These are phyloP conservation scores for Bryum argenteum DNA, from an alignment of 225 moss, liverwort and hornwort genomes.

Conservation along the genomic window DNA sequence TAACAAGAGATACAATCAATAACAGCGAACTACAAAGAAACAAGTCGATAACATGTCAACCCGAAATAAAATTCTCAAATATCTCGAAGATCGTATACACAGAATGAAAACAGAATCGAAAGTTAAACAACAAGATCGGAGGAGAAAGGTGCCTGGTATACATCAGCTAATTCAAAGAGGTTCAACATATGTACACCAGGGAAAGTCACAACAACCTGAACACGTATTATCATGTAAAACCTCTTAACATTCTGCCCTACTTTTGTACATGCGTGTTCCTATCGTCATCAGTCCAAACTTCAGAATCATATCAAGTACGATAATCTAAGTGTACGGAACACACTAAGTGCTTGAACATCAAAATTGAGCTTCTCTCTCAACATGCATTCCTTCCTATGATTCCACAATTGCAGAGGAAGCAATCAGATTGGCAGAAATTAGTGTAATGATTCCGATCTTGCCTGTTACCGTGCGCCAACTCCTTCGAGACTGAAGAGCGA, in stretches of 20 bases:
- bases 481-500: slow-evolving; percentile 62
- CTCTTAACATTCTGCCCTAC: slow-evolving; percentile 12
- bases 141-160: background rate
- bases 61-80: background rate
- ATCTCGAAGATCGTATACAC: slow-evolving; percentile 3
- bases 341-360: background rate
- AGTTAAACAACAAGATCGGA: slow-evolving; percentile 1
- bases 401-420: slow-evolving; percentile 4
- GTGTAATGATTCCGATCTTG: slow-evolving; percentile 18
- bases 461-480: slow-evolving; percentile 57
- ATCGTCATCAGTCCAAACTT: background rate
- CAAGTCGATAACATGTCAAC: slow-evolving; percentile 13
- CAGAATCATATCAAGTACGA: background rate
- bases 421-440: slow-evolving; percentile 17
- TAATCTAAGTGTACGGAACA: background rate
- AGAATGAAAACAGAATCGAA: background rate
- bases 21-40: background rate
- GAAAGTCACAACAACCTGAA: background rate
- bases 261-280: slow-evolving; percentile 5
- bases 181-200: background rate
- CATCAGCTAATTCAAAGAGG: background rate
- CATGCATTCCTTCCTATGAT: background rate
- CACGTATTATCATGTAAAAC: background rate
- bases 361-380: slow-evolving; percentile 7
- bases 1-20: slow-evolving; percentile 17